Conservation (phyloP, 176 grass and related monocot genomes). For the Otatea glauca region DNA sequence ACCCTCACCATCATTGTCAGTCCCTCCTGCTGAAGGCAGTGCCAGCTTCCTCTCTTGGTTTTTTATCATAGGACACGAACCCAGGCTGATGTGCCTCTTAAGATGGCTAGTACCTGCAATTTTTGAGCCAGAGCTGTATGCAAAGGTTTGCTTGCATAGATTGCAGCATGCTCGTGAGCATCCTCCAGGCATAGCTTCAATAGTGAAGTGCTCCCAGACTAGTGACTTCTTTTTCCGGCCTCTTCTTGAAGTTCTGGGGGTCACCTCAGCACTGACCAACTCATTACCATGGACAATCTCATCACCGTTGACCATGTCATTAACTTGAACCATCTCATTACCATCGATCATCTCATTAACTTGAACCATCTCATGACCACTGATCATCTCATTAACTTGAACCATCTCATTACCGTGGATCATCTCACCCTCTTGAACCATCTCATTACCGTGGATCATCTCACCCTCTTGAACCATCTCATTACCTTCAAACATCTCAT, state of each 20-base stretch:
- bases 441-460: conserved; percentile 31
- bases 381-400: conserved; percentile 30
- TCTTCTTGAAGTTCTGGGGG: conserved; percentile 48
- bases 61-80: conserved; percentile 81
- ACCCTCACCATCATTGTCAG: conserved; percentile 61
- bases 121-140: conserved; percentile 86
- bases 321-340: conserved; percentile 47
- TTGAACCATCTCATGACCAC: conserved; percentile 32
- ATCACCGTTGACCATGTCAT: conserved; percentile 43
- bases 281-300: conserved; percentile 52
- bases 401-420: conserved; percentile 51
- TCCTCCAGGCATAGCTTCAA: conserved; percentile 63
- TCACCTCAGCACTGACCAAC: conserved; percentile 45
- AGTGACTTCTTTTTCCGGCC: conserved; percentile 77
- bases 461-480: conserved; percentile 15
- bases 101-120: conserved; percentile 89
- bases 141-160: conserved; percentile 88
- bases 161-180: conserved; percentile 79
- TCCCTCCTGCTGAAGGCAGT: conserved; percentile 39
- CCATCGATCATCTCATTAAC: conserved; percentile 43
- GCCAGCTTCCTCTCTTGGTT: conserved; percentile 55
- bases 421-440: conserved; percentile 33
- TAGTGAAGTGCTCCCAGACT: conserved; percentile 87
- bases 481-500: conserved; percentile 15
- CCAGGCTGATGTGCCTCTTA: conserved; percentile 84